phyloP scores from a whole-genome alignment of 2,329 filamentous ascomycete genomes.

The Tolypocladium tundrense region DNA sequence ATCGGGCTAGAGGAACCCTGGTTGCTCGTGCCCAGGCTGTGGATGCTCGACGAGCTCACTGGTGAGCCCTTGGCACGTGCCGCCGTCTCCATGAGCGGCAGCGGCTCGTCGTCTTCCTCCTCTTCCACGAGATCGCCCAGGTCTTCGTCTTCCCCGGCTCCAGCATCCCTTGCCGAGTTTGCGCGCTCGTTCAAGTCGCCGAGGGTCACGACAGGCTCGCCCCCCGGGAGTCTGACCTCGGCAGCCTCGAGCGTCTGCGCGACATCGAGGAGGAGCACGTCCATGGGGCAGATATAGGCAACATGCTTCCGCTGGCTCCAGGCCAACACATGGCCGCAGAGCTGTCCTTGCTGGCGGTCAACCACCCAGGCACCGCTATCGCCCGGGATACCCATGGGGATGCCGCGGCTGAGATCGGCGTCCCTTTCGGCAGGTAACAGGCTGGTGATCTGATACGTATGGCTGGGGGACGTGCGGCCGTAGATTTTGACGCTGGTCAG shows the following conservation, averaged over 20 bases:
- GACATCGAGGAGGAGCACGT: conserved; percentile 78
- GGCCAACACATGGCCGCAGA: conserved; percentile 85
- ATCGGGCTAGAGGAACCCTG: conserved; percentile 16
- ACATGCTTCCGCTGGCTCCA: conserved; percentile 73
- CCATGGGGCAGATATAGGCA: conserved; percentile 94
- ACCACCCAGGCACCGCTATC: conserved; percentile 93
- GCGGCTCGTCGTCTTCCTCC: conserved; percentile 10
- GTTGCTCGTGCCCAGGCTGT: conserved; percentile 9
- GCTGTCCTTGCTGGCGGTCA: conserved; percentile 63
- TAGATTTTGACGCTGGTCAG: conserved; percentile 82
- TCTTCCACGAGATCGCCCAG: conserved; percentile 18
- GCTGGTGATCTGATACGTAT: conserved; percentile 54
- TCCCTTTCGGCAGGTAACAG: too few species aligned
- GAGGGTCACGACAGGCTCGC: conserved; percentile 28
- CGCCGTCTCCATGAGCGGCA: background rate
- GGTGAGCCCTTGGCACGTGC: background rate
- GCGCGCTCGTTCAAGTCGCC: conserved; percentile 4
- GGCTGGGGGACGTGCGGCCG: conserved; percentile 69
- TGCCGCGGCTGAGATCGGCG: conserved; percentile 8
- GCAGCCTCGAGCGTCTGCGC: conserved; percentile 62
- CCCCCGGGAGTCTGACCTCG: conserved; percentile 62
- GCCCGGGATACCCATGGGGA: conserved; percentile 60
- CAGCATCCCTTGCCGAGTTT: background rate
- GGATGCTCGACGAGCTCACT: conserved; percentile 4
- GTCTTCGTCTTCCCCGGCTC: conserved; percentile 11